These are phyloP conservation scores for Helianthus tuberosus DNA, from an alignment of 129 eudicot species.

Conservation along the genomic window DNA sequence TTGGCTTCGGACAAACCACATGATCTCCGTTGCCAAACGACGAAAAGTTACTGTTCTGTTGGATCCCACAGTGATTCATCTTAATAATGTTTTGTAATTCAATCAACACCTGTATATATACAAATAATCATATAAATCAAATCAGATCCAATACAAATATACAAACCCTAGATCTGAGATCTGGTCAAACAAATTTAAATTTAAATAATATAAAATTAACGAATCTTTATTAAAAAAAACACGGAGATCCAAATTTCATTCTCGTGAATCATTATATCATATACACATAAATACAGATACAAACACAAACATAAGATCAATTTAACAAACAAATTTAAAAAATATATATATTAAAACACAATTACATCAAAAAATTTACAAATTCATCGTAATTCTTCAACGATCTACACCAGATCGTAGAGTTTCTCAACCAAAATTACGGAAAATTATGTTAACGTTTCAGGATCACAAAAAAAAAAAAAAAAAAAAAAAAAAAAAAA, in stretches of 20 bases:
- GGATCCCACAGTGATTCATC: conserved; percentile 68
- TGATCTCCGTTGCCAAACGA: conserved; percentile 41
- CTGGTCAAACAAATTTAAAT: conserved; percentile 40
- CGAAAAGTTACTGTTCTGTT: conserved; percentile 51
- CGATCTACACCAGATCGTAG: conserved; percentile 15
- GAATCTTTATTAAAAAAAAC: neutral
- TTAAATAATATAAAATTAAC: conserved; percentile 18
- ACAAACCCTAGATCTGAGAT: conserved; percentile 41
- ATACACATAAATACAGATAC: conserved; percentile 6
- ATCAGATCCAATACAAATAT: conserved; percentile 7
- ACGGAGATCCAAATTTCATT: conserved; percentile 16
- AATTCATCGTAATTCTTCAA: neutral
- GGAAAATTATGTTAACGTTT: neutral
- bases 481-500: too few relatives aligned
- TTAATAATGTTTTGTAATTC: conserved; percentile 1
- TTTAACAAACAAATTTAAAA: neutral
- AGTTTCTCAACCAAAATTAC: neutral
- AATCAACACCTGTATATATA: conserved; percentile 24
- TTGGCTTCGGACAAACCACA: conserved; percentile 85
- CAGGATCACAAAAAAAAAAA: neutral
- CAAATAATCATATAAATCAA: conserved; percentile 11
- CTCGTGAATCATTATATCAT: neutral
- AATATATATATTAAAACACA: too few relatives aligned
- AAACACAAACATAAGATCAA: too few relatives aligned
- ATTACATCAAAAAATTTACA: neutral